Evolutionary conservation across 257 asterid genomes (phyloP), one percentile per base, ranked within the genome.

Genomic region (Parsonsia alboflavescens): DNA sequence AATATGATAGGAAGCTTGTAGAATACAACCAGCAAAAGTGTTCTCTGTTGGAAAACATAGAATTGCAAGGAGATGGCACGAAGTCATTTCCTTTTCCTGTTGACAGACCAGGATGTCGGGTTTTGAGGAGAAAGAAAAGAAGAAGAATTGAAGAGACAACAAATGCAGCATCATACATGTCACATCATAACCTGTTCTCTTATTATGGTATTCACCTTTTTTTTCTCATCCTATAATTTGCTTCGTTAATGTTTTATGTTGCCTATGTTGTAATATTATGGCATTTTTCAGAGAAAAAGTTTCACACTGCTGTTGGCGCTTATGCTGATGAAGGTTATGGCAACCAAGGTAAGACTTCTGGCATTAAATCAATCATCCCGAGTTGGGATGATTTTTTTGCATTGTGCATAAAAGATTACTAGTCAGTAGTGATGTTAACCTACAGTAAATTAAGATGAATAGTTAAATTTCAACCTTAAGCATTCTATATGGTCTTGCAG

Each of bases 111-210:
- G 75, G 69, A 48, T 67, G 22, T 19, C 79, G 71, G 44, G 74
- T 85, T 70, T 68, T 88, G 72, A 84, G 42, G 85, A 85, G 98
- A 84, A 92, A 82, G 86, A 90, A 77, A 78, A 88, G 98, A 76
- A 90, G 81, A 80, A 83, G 78, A 77, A 41, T 64, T 39, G 98
- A 91, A 84, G 87, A 83, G 58, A 79, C 80, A 30, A 26, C 33
- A 13, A 87, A 88, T 78, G 24, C 81, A 42, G 73, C 87, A 58
- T 78, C 85, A 65, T 84, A 88, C 75, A 86, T 93, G 97, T 86
- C 95, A 15, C 77, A 48, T 70, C 98, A 93, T 82, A 89, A 83
- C 80, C 82, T 93, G 45, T 89, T 93, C 66, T 85, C 97, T 17
- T 89, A 85, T 75, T 84, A 86, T 74, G 97, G 98, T 93, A 83